These are phyloP conservation scores for Cryphonectria parasitica DNA, from an alignment of 2,329 filamentous ascomycete species.

Conservation along the genomic window DNA sequence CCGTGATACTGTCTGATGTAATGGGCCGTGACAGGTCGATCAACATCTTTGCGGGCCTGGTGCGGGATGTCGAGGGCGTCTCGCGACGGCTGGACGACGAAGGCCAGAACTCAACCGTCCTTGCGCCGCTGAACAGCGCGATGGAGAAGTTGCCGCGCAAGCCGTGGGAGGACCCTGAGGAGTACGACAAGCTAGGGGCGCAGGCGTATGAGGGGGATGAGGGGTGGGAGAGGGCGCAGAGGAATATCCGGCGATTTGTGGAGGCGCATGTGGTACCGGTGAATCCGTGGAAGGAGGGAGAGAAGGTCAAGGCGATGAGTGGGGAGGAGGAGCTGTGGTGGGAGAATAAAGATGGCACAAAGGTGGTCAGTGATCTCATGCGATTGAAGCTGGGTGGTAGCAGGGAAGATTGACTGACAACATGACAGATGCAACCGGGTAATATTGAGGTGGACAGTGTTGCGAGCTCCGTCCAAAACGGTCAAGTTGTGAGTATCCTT, in stretches of 20 bases:
- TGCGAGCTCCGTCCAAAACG: constrained; percentile 79
- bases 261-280: constrained; percentile 79
- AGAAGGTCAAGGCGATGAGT: constrained; percentile 70
- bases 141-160: constrained; percentile 80
- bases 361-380: constrained; percentile 56
- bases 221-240: constrained; percentile 75
- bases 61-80: constrained; percentile 73
- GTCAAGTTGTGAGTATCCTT: constrained; percentile 66
- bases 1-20: constrained; percentile 79
- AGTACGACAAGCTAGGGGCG: constrained; percentile 69
- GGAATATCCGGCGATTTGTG: constrained; percentile 80
- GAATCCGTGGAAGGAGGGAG: constrained; percentile 74
- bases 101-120: constrained; percentile 74
- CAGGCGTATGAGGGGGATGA: constrained; percentile 75
- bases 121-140: constrained; percentile 84
- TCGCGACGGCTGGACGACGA: constrained; percentile 70
- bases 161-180: constrained; percentile 79
- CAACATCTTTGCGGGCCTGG: constrained; percentile 82
- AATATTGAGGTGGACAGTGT: constrained; percentile 76
- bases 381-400: constrained; percentile 4
- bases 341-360: constrained; percentile 71
- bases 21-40: constrained; percentile 78
- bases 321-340: constrained; percentile 73
- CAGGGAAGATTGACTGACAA: neutral
- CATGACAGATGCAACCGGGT: constrained; percentile 71